Percentiles rank a stretch among this genome's conserved stretches.
phyloP scores from a whole-genome alignment of 176 grass and related monocot genomes.

The Miscanthus lutarioriparius region DNA sequence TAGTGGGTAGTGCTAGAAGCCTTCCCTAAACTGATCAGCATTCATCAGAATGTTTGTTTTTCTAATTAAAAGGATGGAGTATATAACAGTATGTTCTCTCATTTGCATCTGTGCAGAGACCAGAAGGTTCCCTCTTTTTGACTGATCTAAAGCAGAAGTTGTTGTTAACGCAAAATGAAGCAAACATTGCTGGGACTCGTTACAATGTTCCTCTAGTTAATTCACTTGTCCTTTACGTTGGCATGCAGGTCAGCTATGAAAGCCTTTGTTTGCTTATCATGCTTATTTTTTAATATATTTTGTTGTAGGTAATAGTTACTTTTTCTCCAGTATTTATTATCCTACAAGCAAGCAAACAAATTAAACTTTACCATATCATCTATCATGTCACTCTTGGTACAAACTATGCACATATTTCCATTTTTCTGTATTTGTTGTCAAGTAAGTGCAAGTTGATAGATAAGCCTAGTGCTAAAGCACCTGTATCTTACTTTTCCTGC shows the following conservation, averaged over 20 bases:
- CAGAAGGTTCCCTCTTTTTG: conserved; percentile 80
- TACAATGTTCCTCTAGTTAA: conserved; percentile 94
- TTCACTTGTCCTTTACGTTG: conserved; percentile 90
- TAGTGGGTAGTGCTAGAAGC: not conserved
- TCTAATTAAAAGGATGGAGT: not conserved
- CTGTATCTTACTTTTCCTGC: no score
- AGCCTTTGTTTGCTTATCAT: not conserved
- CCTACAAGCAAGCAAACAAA: not conserved
- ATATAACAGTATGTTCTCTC: conserved; percentile 34
- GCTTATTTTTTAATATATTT: not conserved
- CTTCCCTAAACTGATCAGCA: not conserved
- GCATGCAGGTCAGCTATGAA: conserved; percentile 75
- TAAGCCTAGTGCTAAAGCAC: no score
- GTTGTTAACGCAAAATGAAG: conserved; percentile 74
- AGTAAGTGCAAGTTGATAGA: not conserved
- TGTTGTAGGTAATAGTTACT: not conserved
- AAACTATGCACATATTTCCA: not conserved
- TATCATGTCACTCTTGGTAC: not conserved
- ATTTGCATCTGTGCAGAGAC: conserved; percentile 49
- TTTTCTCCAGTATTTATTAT: not conserved
- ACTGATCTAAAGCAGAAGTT: conserved; percentile 81
- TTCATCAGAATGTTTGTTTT: not conserved
- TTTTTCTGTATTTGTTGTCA: not conserved
- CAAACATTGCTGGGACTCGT: conserved; percentile 65
- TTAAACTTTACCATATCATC: not conserved